Conservation (phyloP, 2,329 filamentous ascomycete species). For the Metarhizium humberi region DNA sequence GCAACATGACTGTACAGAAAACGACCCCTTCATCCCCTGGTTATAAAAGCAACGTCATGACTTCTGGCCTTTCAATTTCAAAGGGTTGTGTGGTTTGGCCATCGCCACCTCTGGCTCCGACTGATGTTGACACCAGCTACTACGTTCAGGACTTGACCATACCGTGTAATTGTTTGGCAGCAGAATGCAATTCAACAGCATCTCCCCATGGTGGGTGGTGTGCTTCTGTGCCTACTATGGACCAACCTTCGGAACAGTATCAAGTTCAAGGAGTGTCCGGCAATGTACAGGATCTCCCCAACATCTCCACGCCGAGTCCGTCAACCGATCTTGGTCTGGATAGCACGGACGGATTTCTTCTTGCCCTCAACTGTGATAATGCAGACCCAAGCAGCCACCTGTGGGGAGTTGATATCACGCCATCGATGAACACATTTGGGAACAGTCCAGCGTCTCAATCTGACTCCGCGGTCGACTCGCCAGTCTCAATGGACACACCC, state of each 20-base stretch:
- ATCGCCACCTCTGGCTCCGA: conserved; percentile 22
- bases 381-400: neutral
- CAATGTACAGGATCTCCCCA: neutral
- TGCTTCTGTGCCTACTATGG: neutral
- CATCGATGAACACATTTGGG: conserved; percentile 8
- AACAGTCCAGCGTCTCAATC: conserved; percentile 3
- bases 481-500: conserved; percentile 5
- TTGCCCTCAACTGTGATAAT: neutral
- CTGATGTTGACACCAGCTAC: conserved; percentile 2
- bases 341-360: neutral
- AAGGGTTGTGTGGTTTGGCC: conserved; percentile 18
- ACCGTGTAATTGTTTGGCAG: neutral
- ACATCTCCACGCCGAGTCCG: neutral
- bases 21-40: conserved; percentile 13
- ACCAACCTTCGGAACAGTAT: neutral
- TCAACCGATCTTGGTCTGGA: neutral
- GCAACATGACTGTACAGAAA: neutral
- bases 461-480: conserved; percentile 5
- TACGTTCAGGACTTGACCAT: neutral
- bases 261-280: neutral
- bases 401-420: neutral
- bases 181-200: neutral
- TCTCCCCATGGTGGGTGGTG: conserved; percentile 2
- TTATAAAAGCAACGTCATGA: conserved; percentile 6
- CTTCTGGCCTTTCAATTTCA: conserved; percentile 7